These are phyloP conservation scores for Tolypocladium ophioglossoides DNA, from an alignment of 2,329 filamentous ascomycete genomes.

Conservation along the genomic window DNA sequence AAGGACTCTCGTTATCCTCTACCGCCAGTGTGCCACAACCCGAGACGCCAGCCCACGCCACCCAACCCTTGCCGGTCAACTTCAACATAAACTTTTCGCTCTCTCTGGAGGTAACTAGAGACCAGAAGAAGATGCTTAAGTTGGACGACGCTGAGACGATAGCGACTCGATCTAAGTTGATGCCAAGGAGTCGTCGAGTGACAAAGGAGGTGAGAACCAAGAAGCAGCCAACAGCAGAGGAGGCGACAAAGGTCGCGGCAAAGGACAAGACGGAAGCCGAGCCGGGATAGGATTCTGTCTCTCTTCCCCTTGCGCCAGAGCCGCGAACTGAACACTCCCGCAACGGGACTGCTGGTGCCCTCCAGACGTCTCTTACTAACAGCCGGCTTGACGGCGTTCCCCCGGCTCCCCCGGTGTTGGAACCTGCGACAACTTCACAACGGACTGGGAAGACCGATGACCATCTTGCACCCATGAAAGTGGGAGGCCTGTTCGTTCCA, in stretches of 20 bases:
- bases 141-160: conserved; percentile 1
- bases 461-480: not conserved
- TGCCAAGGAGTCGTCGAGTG: not conserved
- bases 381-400: not conserved
- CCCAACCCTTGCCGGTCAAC: not conserved
- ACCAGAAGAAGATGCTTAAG: not conserved
- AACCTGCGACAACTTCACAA: not conserved
- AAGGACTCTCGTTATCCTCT: not conserved
- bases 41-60: not conserved
- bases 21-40: not conserved
- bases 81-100: not conserved
- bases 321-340: not conserved
- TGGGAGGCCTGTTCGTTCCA: conserved; percentile 4
- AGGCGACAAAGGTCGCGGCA: not conserved
- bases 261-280: not conserved
- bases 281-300: not conserved
- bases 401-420: not conserved
- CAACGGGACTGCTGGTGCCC: not conserved
- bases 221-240: not conserved
- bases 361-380: not conserved
- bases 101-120: not conserved
- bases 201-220: not conserved
- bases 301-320: not conserved
- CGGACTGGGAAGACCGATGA: not conserved
- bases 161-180: conserved; percentile 1